Evolutionary conservation across 2,329 filamentous ascomycete species (phyloP).

Genomic region (Fusarium denticulatum): DNA sequence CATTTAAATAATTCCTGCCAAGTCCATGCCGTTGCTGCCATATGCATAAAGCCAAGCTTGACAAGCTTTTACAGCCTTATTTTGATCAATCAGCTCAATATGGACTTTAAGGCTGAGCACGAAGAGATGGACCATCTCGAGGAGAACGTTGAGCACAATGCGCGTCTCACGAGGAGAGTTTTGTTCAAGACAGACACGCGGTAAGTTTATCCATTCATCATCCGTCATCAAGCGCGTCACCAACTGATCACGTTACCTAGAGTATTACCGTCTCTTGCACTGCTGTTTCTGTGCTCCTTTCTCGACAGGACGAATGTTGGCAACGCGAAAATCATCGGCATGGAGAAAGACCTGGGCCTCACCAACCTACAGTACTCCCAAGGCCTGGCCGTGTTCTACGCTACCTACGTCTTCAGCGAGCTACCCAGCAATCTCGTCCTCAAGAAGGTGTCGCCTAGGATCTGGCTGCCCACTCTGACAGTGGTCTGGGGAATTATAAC

Average conservation of each 20-base stretch:
- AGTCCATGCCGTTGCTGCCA: background rate
- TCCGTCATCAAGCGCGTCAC: background rate
- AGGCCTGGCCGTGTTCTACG: constrained; percentile 72
- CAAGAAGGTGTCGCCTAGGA: constrained; percentile 67
- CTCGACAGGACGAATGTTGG: constrained; percentile 78
- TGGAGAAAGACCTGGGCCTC: constrained; percentile 68
- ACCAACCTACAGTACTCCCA: constrained; percentile 71
- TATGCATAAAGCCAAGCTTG: background rate
- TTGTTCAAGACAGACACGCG: constrained; percentile 6
- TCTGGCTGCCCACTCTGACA: constrained; percentile 69
- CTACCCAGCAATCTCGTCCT: constrained; percentile 72
- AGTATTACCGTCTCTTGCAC: background rate
- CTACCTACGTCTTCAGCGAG: constrained; percentile 69
- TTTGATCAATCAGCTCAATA: background rate
- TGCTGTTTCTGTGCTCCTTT: constrained; percentile 1
- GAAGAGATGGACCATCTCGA: constrained; percentile 1
- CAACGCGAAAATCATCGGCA: constrained; percentile 72
- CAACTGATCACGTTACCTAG: background rate
- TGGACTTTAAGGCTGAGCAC: background rate
- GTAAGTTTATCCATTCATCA: background rate
- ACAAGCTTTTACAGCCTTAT: background rate
- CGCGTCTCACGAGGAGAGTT: background rate
- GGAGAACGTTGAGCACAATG: background rate
- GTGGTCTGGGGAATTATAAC: constrained; percentile 67
- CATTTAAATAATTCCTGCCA: background rate